phyloP scores from a whole-genome alignment of 2,329 filamentous ascomycete genomes.

The Clonostachys rosea region DNA sequence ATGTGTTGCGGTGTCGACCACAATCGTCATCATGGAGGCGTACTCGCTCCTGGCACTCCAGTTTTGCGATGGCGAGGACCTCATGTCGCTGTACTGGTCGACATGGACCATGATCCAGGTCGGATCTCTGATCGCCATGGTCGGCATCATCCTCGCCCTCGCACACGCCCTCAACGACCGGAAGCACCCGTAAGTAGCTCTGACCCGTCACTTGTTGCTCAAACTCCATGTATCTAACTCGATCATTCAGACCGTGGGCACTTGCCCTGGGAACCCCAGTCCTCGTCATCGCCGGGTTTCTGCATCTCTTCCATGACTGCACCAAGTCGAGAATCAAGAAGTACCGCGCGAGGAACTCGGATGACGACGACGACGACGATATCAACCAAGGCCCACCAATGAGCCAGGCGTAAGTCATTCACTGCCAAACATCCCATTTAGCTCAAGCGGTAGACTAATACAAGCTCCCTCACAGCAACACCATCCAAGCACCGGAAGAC shows the following conservation, averaged over 20 bases:
- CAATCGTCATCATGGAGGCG: conserved; percentile 47
- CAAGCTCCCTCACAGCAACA: conserved; percentile 18
- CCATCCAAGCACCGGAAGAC: conserved; percentile 23
- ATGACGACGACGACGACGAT: conserved; percentile 11
- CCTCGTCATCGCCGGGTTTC: conserved; percentile 50
- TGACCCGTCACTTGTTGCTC: neutral
- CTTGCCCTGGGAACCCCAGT: conserved; percentile 56
- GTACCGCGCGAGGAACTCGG: conserved; percentile 3
- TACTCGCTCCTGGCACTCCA: conserved; percentile 48
- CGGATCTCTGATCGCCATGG: conserved; percentile 52
- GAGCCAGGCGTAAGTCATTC: conserved; percentile 33
- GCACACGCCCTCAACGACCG: conserved; percentile 42
- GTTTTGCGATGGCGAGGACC: conserved; percentile 56
- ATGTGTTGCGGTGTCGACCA: conserved; percentile 38
- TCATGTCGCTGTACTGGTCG: conserved; percentile 56
- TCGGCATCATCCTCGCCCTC: conserved; percentile 50
- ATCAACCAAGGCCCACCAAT: conserved; percentile 24
- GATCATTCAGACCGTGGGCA: conserved; percentile 41
- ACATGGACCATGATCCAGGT: conserved; percentile 58
- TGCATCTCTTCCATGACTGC: conserved; percentile 40
- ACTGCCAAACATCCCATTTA: neutral
- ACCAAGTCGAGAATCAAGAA: conserved; percentile 27
- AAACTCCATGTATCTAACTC: neutral
- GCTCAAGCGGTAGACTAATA: neutral
- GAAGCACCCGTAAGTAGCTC: conserved; percentile 41